phyloP scores from a whole-genome alignment of 148 eudicot genomes.

The Nyssa sinensis region DNA sequence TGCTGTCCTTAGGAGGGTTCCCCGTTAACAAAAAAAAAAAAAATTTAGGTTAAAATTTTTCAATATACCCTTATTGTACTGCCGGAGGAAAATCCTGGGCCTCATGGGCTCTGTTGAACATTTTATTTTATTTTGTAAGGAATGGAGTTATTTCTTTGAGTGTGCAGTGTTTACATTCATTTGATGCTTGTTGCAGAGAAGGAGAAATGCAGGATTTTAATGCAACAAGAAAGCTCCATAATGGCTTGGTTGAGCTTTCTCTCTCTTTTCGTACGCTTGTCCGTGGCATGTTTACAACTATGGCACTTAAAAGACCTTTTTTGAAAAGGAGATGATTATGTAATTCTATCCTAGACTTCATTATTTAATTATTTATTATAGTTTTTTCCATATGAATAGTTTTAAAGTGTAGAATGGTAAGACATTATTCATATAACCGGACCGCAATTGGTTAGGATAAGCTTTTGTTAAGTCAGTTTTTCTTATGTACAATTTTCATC shows the following conservation, averaged over 20 bases:
- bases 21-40: too few relatives aligned
- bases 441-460: too few relatives aligned
- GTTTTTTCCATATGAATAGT: conserved; percentile 1
- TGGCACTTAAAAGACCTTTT: conserved; percentile 87
- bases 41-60: too few relatives aligned
- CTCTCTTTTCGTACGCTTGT: conserved; percentile 62
- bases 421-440: too few relatives aligned
- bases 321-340: conserved; percentile 88
- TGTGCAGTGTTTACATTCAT: background rate
- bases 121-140: background rate
- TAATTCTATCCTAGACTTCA: conserved; percentile 21
- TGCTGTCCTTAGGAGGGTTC: too few relatives aligned
- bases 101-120: background rate
- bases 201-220: conserved; percentile 88
- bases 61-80: too few relatives aligned
- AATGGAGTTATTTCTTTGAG: background rate
- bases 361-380: too few relatives aligned
- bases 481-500: background rate
- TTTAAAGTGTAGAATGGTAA: too few relatives aligned
- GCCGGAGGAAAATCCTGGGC: conserved; percentile 7
- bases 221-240: conserved; percentile 55
- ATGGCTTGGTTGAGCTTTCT: conserved; percentile 82
- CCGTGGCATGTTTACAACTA: conserved; percentile 78
- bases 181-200: conserved; percentile 53
- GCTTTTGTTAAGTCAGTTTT: too few relatives aligned